Conservation (phyloP, 2,329 filamentous ascomycete genomes). For the Arthrobotrys iridis region DNA sequence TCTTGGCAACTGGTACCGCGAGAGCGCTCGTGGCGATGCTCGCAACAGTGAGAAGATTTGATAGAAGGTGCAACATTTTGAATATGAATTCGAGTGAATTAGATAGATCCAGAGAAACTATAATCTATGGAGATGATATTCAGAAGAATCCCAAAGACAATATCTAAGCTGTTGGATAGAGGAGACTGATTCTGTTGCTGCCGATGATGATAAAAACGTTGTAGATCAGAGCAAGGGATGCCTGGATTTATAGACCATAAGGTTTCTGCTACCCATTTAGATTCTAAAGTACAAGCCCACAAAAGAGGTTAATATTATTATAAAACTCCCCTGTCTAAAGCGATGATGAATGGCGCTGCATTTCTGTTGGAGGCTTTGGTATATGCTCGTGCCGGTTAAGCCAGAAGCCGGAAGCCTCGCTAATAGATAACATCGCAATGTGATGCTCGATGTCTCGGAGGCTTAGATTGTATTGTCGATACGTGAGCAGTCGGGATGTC, state of each 20-base stretch:
- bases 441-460: slow-evolving; percentile 10
- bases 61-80: slow-evolving; percentile 28
- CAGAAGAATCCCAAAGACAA: slow-evolving; percentile 11
- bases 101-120: neutral
- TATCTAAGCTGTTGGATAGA: slow-evolving; percentile 13
- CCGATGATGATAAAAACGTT: neutral
- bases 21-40: slow-evolving; percentile 20
- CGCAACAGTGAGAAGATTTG: slow-evolving; percentile 16
- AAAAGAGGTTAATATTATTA: neutral
- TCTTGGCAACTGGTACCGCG: slow-evolving; percentile 12
- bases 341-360: neutral
- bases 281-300: neutral
- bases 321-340: neutral
- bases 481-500: neutral
- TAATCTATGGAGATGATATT: slow-evolving; percentile 13
- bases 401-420: neutral
- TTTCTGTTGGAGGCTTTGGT: neutral
- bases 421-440: neutral
- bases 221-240: neutral
- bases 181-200: slow-evolving; percentile 11
- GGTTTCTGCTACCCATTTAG: too few species aligned
- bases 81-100: neutral
- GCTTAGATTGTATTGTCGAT: neutral
- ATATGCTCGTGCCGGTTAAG: neutral
- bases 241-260: slow-evolving; percentile 6